Evolutionary conservation across 2,329 filamentous ascomycete genomes (phyloP).

Genomic region (Orbilia javanica): DNA sequence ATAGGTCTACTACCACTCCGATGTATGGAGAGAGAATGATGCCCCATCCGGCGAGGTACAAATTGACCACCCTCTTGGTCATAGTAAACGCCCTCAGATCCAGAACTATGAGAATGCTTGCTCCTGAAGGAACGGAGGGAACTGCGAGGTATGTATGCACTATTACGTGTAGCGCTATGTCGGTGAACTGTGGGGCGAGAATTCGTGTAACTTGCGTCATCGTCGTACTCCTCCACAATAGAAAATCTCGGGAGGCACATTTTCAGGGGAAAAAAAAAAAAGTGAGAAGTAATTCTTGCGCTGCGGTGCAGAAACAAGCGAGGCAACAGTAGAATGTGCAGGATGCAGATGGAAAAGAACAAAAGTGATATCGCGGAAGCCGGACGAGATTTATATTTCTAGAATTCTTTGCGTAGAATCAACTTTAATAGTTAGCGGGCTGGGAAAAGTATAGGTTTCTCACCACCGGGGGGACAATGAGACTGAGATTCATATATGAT

Average conservation of each 20-base stretch:
- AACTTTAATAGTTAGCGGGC: background rate
- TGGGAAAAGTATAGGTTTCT: background rate
- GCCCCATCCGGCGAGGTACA: slow-evolving; percentile 14
- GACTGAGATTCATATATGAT: background rate
- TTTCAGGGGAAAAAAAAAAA: slow-evolving; percentile 1
- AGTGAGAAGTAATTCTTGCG: slow-evolving; percentile 24
- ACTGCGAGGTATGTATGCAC: slow-evolving; percentile 27
- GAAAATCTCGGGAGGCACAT: slow-evolving; percentile 39
- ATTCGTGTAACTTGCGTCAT: slow-evolving; percentile 20
- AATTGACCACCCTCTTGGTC: slow-evolving; percentile 15
- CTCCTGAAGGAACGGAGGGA: slow-evolving; percentile 26
- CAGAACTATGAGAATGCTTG: slow-evolving; percentile 6
- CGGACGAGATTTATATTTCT: slow-evolving; percentile 29
- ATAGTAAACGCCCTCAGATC: slow-evolving; percentile 14
- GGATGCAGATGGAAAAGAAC: slow-evolving; percentile 3
- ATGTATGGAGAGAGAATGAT: slow-evolving; percentile 1
- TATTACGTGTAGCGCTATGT: background rate
- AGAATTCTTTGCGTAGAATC: background rate
- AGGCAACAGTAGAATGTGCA: slow-evolving; percentile 2
- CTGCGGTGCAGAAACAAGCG: background rate
- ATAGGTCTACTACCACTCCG: slow-evolving; percentile 33
- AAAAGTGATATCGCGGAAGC: slow-evolving; percentile 16
- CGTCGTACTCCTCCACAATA: slow-evolving; percentile 25
- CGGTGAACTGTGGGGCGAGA: slow-evolving; percentile 10
- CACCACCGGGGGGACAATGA: too few relatives aligned